These are phyloP conservation scores for Inonotus hispidus DNA, from an alignment of 1,284 basidiomycete species.

Conservation along the genomic window DNA sequence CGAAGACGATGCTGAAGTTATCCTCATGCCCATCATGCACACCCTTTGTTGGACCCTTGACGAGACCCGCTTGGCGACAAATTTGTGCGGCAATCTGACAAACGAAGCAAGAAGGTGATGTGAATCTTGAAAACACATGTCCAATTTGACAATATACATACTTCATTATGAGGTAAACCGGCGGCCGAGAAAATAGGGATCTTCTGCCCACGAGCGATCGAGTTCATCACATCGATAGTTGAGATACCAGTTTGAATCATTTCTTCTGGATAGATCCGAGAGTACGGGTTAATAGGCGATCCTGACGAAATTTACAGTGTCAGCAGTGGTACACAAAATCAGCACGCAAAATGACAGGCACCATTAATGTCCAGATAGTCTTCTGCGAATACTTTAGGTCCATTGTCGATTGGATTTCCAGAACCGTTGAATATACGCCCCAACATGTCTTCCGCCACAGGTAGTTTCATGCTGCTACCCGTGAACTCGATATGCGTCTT, in stretches of 20 bases:
- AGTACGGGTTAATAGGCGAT: slow-evolving; percentile 98
- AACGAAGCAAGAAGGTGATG: slow-evolving; percentile 16
- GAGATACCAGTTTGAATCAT: slow-evolving; percentile 99
- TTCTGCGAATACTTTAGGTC: slow-evolving; percentile 98
- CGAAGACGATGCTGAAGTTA: slow-evolving; percentile 99
- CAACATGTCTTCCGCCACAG: slow-evolving; percentile 99
- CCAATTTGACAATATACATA: slow-evolving; percentile 30
- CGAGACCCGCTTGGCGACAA: slow-evolving; percentile 97
- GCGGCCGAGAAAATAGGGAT: slow-evolving; percentile 99
- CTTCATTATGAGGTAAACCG: slow-evolving; percentile 98
- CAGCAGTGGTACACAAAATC: background rate
- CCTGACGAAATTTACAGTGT: slow-evolving; percentile 45
- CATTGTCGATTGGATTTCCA: slow-evolving; percentile 96
- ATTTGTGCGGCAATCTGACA: slow-evolving; percentile 97
- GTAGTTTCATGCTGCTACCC: slow-evolving; percentile 97
- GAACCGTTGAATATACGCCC: slow-evolving; percentile 99
- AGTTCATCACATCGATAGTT: slow-evolving; percentile 98
- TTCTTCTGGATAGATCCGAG: slow-evolving; percentile 99
- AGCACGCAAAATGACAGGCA: slow-evolving; percentile 32
- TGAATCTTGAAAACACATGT: background rate
- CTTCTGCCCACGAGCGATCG: slow-evolving; percentile 99
- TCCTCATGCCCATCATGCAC: slow-evolving; percentile 99
- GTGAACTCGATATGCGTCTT: slow-evolving; percentile 98
- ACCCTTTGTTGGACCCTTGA: slow-evolving; percentile 92
- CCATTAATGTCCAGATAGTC: slow-evolving; percentile 99